A percentile compares a stretch with the other conserved stretches of the same genome.
These are phyloP conservation scores for Rossbeevera mucosa DNA, from an alignment of 768 basidiomycete species.

Conservation along the genomic window DNA sequence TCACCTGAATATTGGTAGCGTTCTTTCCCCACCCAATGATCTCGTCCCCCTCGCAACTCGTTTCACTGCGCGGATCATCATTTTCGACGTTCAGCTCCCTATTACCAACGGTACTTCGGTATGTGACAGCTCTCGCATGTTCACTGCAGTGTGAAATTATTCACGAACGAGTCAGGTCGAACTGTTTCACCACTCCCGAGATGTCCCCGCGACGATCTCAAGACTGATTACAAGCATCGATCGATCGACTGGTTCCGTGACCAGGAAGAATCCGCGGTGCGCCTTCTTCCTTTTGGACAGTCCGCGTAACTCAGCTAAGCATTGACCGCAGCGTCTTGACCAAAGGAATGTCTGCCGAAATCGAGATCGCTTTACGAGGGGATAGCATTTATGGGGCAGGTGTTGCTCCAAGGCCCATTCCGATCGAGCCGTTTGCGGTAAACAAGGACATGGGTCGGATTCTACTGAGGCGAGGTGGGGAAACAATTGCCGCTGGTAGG, in stretches of 20 bases:
- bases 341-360: conserved; percentile 81
- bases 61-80: conserved; percentile 85
- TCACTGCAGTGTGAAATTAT: not conserved
- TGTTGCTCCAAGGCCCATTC: conserved; percentile 54
- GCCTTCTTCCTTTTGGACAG: not conserved
- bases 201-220: conserved; percentile 84
- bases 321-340: conserved; percentile 61
- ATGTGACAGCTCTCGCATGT: conserved; percentile 16
- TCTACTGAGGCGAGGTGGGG: conserved; percentile 80
- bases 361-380: conserved; percentile 73
- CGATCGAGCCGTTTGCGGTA: conserved; percentile 76
- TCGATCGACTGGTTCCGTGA: conserved; percentile 64
- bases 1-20: conserved; percentile 81
- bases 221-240: conserved; percentile 80
- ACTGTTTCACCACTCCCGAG: conserved; percentile 89
- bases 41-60: conserved; percentile 69
- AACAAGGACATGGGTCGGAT: conserved; percentile 98
- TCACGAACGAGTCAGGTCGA: conserved; percentile 56
- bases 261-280: conserved; percentile 80
- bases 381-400: conserved; percentile 46
- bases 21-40: conserved; percentile 73
- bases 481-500: conserved; percentile 89
- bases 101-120: conserved; percentile 86
- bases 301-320: conserved; percentile 5
- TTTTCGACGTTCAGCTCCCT: conserved; percentile 89